Evolutionary conservation across 225 moss, liverwort and hornwort genomes (phyloP).

Genomic region (Thuidium tamariscinum): DNA sequence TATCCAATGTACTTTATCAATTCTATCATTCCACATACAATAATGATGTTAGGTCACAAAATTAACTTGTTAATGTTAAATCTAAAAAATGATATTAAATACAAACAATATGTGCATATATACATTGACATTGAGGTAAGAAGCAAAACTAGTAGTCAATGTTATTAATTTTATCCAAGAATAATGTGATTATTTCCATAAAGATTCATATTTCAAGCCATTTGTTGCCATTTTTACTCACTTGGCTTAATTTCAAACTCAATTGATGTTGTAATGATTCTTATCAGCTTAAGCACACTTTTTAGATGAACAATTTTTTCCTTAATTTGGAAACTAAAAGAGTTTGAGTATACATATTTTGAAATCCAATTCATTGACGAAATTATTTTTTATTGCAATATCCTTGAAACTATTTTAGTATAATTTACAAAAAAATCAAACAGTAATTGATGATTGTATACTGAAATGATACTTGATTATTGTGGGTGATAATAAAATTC

Average conservation of each 20-base stretch:
- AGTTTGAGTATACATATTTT: background rate
- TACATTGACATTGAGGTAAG: fast-evolving
- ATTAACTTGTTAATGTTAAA: background rate
- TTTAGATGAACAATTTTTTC: fast-evolving
- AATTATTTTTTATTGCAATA: too few species aligned
- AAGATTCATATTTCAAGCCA: background rate
- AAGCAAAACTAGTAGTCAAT: background rate
- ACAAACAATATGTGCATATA: background rate
- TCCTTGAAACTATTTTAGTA: background rate
- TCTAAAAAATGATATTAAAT: background rate
- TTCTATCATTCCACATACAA: background rate
- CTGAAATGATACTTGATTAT: too few species aligned
- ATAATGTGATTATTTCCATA: background rate
- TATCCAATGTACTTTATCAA: background rate
- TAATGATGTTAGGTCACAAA: background rate
- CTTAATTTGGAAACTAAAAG: too few species aligned
- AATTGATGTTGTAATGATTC: too few species aligned
- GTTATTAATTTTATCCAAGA: background rate
- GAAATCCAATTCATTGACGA: background rate
- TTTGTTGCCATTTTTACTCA: background rate
- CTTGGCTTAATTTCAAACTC: background rate
- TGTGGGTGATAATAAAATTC: background rate
- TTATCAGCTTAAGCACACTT: too few species aligned
- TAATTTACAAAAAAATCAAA: background rate
- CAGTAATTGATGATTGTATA: too few species aligned